phyloP scores from a whole-genome alignment of 2,329 filamentous ascomycete genomes.

The Pseudogymnoascus sp. region DNA sequence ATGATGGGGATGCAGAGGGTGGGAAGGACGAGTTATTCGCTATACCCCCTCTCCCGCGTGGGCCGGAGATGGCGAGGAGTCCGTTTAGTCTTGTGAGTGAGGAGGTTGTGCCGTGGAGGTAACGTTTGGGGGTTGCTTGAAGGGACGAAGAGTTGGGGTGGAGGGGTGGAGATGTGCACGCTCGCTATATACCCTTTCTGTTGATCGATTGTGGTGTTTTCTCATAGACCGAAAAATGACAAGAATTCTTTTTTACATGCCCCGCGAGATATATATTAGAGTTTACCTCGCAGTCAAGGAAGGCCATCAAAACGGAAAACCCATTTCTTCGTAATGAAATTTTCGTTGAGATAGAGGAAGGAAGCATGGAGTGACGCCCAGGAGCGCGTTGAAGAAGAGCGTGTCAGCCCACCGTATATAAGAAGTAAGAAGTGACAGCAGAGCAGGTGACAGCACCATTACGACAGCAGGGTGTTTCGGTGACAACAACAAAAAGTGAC shows the following conservation, averaged over 20 bases:
- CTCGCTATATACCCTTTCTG: conserved; percentile 14
- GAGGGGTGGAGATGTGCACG: conserved; percentile 1
- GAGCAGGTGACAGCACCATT: too few species aligned
- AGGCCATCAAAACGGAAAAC: too few species aligned
- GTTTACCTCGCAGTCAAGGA: too few species aligned
- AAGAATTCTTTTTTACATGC: background rate
- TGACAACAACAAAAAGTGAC: too few species aligned
- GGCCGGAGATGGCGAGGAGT: conserved; percentile 76
- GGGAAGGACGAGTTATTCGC: conserved; percentile 79
- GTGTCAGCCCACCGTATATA: too few species aligned
- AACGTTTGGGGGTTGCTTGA: background rate
- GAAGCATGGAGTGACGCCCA: too few species aligned
- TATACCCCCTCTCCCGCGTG: conserved; percentile 75
- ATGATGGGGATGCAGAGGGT: conserved; percentile 37
- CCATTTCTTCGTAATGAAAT: too few species aligned
- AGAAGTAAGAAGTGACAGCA: too few species aligned
- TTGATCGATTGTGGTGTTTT: background rate
- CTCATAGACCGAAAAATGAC: background rate
- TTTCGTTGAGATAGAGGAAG: too few species aligned
- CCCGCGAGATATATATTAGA: too few species aligned
- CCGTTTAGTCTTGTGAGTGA: conserved; percentile 54
- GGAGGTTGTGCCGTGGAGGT: conserved; percentile 24
- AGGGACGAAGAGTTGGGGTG: background rate
- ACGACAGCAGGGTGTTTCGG: too few species aligned
- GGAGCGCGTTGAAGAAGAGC: too few species aligned